These are phyloP conservation scores for Massarina eburnea DNA, from an alignment of 2,329 filamentous ascomycete genomes.

Conservation along the genomic window DNA sequence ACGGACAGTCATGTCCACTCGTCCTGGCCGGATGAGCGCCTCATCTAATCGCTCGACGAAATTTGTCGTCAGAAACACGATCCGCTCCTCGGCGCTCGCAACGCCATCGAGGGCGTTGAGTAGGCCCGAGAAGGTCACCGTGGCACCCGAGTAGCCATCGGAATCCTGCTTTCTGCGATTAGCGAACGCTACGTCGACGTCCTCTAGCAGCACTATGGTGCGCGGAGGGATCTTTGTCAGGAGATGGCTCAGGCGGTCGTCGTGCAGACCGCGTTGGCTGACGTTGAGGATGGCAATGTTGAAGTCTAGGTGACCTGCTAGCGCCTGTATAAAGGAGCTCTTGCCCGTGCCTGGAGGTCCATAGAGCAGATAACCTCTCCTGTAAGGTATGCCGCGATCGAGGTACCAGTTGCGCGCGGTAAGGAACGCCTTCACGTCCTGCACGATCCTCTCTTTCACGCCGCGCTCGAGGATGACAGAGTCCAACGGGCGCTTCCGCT, in stretches of 20 bases:
- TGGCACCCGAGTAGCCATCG: constrained; percentile 84
- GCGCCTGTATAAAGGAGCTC: constrained; percentile 92
- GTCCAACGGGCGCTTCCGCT: constrained; percentile 81
- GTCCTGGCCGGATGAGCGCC: constrained; percentile 84
- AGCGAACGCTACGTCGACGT: constrained; percentile 87
- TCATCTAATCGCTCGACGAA: constrained; percentile 87
- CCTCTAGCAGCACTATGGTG: constrained; percentile 81
- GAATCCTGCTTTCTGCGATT: constrained; percentile 75
- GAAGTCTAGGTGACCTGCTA: constrained; percentile 90
- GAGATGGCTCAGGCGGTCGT: constrained; percentile 83
- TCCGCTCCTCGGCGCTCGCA: constrained; percentile 90
- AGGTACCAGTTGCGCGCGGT: constrained; percentile 82
- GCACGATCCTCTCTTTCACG: constrained; percentile 77
- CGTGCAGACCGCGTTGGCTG: constrained; percentile 84
- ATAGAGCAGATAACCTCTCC: constrained; percentile 84
- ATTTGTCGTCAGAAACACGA: constrained; percentile 93
- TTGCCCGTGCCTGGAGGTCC: constrained; percentile 91
- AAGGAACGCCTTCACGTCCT: constrained; percentile 82
- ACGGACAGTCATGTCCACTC: constrained; percentile 89
- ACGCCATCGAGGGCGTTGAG: constrained; percentile 75
- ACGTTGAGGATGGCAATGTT: constrained; percentile 91
- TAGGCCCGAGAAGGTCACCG: constrained; percentile 90
- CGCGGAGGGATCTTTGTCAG: constrained; percentile 81
- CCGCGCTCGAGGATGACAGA: constrained; percentile 86
- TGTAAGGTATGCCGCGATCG: constrained; percentile 91